Evolutionary conservation across 2,329 filamentous ascomycete species (phyloP).

Genomic region (Penicillium corylophilum): DNA sequence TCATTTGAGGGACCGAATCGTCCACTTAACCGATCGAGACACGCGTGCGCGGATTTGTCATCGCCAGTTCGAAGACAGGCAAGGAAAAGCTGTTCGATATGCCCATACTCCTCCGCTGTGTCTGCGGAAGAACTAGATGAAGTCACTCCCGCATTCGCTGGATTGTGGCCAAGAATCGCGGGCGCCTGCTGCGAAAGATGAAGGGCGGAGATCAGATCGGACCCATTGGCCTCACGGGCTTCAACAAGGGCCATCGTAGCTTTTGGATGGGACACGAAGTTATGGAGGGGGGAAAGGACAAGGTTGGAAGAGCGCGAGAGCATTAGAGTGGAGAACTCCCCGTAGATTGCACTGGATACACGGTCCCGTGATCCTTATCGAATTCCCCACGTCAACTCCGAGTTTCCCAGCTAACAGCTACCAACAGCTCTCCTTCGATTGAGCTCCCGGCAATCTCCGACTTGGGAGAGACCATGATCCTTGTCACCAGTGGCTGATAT

Average conservation of each 20-base stretch:
- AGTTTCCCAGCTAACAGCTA: neutral
- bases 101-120: constrained; percentile 76
- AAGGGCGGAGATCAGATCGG: constrained; percentile 49
- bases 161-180: constrained; percentile 42
- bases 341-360: constrained; percentile 1
- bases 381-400: constrained; percentile 11
- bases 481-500: neutral
- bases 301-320: neutral
- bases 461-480: neutral
- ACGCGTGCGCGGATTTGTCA: constrained; percentile 71
- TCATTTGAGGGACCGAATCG: constrained; percentile 86
- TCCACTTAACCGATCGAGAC: constrained; percentile 70
- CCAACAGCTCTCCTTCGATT: neutral
- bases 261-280: neutral
- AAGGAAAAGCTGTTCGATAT: constrained; percentile 82
- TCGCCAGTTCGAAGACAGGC: constrained; percentile 83
- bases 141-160: constrained; percentile 50
- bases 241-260: constrained; percentile 16
- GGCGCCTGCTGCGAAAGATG: constrained; percentile 45
- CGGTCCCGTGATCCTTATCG: constrained; percentile 28
- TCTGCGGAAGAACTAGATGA: constrained; percentile 59
- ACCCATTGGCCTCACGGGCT: constrained; percentile 24
- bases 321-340: constrained; percentile 3
- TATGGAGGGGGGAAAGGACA: neutral
- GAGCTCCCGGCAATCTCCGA: neutral